Evolutionary conservation across 192 early-diverging fungal genomes (phyloP).

Genomic region (Coemansia sp.): DNA sequence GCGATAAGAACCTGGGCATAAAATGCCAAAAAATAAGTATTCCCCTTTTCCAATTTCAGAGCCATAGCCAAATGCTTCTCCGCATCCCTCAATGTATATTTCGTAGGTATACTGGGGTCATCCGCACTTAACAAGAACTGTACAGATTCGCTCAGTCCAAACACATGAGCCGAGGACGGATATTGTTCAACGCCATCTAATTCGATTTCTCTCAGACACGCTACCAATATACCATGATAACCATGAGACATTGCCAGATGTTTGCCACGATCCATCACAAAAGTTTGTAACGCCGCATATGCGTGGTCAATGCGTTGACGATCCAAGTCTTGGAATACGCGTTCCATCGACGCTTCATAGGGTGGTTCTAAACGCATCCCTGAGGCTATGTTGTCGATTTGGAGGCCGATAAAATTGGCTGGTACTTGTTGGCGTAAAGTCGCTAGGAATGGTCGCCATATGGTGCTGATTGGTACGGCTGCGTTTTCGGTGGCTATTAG

Average conservation of each 20-base stretch:
- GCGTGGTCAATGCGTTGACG: constrained; percentile 15
- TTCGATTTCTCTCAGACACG: constrained; percentile 43
- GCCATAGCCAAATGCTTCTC: constrained; percentile 27
- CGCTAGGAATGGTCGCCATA: constrained; percentile 38
- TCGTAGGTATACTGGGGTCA: constrained; percentile 11
- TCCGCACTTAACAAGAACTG: constrained; percentile 19
- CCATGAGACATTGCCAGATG: constrained; percentile 36
- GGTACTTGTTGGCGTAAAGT: constrained; percentile 26
- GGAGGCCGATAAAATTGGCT: background rate
- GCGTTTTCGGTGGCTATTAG: constrained; percentile 23
- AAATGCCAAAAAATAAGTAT: constrained; percentile 32
- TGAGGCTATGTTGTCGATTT: constrained; percentile 21
- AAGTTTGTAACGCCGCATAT: constrained; percentile 12
- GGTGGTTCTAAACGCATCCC: constrained; percentile 14
- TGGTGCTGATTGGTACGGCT: constrained; percentile 12
- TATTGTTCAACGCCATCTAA: background rate
- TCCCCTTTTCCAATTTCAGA: constrained; percentile 15
- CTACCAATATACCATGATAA: constrained; percentile 36
- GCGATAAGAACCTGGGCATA: constrained; percentile 43
- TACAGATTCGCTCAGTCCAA: constrained; percentile 18
- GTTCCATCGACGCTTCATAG: constrained; percentile 27
- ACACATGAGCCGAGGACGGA: constrained; percentile 16
- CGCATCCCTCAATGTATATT: constrained; percentile 28
- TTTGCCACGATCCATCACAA: constrained; percentile 29
- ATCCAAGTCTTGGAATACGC: constrained; percentile 20